Base-by-base conservation (phyloP, 2,329 filamentous ascomycete species). In the Xylaria sp. region DNA sequence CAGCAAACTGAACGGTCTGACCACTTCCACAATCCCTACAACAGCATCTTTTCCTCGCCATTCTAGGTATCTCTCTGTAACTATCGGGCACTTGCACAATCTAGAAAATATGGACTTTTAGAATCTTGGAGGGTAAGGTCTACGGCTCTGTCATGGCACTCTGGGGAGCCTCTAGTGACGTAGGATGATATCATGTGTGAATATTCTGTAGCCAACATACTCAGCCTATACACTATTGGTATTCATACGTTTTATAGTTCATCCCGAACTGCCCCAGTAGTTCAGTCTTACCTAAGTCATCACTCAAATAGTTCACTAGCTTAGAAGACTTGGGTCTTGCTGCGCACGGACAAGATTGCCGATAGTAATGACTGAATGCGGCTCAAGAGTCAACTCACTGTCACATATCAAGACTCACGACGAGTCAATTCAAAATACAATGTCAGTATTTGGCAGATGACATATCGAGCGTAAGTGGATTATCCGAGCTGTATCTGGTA, bases 91-190 rank as follows among this genome's bases (percentile, higher is more conserved):
- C 87, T 3, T 89, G 88, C 56, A 91, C 86, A 71, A 87, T 87
- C 63, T 86, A 93, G 76, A 91, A 89, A 76, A 91, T 97, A 2
- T 97, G 94, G 94, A 94, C 94, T 74, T 92, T 97, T 7, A 94
- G 93, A 41, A 93, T 98, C 75, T 93, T 98, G 79, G 91, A 95
- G 79, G 95, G 97, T 84, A 93, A 97, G 69, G 93, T 97, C 23
- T 93, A 97, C 81, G 94, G 93, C 76, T 94, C 91, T 80, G 87
- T 98, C 77, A 92, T 94, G 79, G 94, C 94, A 67, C 85, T 97
- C 74, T 84, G 97, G 79, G 92, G 91, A 74, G 94, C 94, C 59
- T 94, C 94, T 63, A 93, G 90, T 80, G 95, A 92, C 77, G 94
- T 97, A 85, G 88, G 92, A 87, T 69, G 9, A 34, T 23, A 18